Base-by-base conservation (phyloP, 306 rosid species). In the Alnus glutinosa region DNA sequence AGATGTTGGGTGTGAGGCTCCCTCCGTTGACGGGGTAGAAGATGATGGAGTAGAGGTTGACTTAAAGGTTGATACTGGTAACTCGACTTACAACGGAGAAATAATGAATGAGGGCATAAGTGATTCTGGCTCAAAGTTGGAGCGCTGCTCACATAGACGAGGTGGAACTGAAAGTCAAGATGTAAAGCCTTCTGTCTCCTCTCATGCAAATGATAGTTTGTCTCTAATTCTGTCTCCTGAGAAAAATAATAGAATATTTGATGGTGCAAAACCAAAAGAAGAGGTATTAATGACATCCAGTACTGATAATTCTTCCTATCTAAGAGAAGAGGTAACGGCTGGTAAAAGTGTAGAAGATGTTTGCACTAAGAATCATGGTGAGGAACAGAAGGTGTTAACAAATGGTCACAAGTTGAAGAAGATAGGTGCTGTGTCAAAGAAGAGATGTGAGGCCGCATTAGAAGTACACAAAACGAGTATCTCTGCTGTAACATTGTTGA, bases 1-100 rank as follows among this genome's bases (percentile, higher is more conserved):
- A 61, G 88, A 80, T 47, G 18, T 80, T 64, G 98, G 89, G 82
- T 84, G 88, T 82, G 93, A 89, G 79, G 90, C 83, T 82, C 93
- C 81, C 13, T 81, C 90, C 68, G 77, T 71, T 81, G 93, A 96
- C 82, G 89, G 85, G 66, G 77, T 14, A 64, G 87, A 83, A 55
- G 83, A 85, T 80, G 93, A 93, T 85, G 89, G 85, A 59, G 78
- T 18, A 58, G 88, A 83, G 78, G 84, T 78, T 61, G 87, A 87
- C 79, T 13, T 82, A 75, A 90, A 86, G 83, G 92, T 81, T 78
- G 89, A 80, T 30, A 28, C 76, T 66, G 92, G 86, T 82, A 71
- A 79, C 68, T 62, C 23, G 59, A 79, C 79, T 61, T 87, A 84
- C 42, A 81, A 66, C 77, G 86, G 78, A 54, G 91, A 88, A 44